Evolutionary conservation across 176 grass and related monocot genomes (phyloP).

Genomic region (Avena eriantha): DNA sequence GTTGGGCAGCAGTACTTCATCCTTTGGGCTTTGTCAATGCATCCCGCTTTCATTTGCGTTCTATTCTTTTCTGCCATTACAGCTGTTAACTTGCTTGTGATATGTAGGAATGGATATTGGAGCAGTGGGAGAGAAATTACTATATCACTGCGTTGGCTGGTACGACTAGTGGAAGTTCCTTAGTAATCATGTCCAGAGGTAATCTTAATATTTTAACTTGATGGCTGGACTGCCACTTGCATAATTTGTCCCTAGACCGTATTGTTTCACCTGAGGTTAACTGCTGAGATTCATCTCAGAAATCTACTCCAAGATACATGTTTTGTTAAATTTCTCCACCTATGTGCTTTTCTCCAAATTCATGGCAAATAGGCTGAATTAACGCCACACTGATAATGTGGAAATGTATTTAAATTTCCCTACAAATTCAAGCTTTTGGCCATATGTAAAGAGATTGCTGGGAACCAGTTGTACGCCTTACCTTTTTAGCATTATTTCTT

Average conservation of each 20-base stretch:
- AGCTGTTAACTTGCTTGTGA: conserved; percentile 42
- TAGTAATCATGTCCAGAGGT: conserved; percentile 99
- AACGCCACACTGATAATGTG: not conserved
- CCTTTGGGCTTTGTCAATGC: conserved; percentile 13
- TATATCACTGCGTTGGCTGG: conserved; percentile 87
- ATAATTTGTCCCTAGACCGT: conserved; percentile 6
- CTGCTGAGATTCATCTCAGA: not conserved
- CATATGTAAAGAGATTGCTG: not conserved
- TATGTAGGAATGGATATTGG: conserved; percentile 97
- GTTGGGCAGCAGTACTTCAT: not conserved
- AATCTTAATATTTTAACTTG: conserved; percentile 48
- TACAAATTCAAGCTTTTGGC: not conserved
- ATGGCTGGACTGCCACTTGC: conserved; percentile 28
- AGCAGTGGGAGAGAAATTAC: conserved; percentile 98
- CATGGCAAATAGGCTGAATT: not conserved
- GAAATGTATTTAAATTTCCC: not conserved
- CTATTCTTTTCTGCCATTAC: conserved; percentile 34
- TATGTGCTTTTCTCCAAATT: not conserved
- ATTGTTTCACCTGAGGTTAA: not conserved
- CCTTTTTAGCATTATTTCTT: not conserved
- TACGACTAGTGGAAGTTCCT: conserved; percentile 71
- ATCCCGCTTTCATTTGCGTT: conserved; percentile 12
- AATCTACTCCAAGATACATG: conserved; percentile 17
- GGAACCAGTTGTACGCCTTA: conserved; percentile 3
- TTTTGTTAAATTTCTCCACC: not conserved